Evolutionary conservation across 2,329 filamentous ascomycete genomes (phyloP).

Genomic region (Bimuria novae-zelandiae): DNA sequence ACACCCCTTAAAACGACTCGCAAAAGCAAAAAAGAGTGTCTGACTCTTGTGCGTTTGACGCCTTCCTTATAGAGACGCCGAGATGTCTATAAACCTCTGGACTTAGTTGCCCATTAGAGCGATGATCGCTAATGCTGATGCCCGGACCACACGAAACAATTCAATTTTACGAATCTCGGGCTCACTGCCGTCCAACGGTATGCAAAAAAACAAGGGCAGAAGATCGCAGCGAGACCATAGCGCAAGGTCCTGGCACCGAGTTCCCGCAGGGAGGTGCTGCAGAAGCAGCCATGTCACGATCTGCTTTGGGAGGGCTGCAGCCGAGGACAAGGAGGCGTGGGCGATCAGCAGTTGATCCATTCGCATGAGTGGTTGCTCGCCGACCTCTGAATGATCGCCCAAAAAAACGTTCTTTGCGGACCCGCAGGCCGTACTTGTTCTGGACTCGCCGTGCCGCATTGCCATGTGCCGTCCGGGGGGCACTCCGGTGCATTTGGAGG

Average conservation of each 20-base stretch:
- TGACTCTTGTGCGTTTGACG: constrained; percentile 1
- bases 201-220: neutral
- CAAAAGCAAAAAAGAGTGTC: neutral
- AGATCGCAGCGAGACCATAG: neutral
- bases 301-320: constrained; percentile 15
- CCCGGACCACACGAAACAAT: neutral
- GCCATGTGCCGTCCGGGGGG: too few relatives aligned
- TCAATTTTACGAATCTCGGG: neutral
- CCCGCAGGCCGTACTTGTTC: too few relatives aligned
- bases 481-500: too few relatives aligned
- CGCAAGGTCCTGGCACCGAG: neutral
- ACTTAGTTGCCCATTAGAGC: neutral
- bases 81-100: neutral
- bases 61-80: constrained; percentile 2
- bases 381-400: too few relatives aligned
- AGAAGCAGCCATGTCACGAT: constrained; percentile 11
- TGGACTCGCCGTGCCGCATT: too few relatives aligned
- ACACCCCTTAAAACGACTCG: neutral
- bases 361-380: too few relatives aligned
- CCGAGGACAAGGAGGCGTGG: constrained; percentile 6
- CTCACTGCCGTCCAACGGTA: neutral
- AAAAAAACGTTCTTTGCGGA: too few relatives aligned
- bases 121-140: neutral
- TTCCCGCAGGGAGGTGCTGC: constrained; percentile 8
- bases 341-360: constrained; percentile 8